A percentile compares a stretch with the other conserved stretches of the same genome.
Evolutionary conservation across 1,284 basidiomycete species (phyloP).

Genomic region (Ustilago vetiveriae): DNA sequence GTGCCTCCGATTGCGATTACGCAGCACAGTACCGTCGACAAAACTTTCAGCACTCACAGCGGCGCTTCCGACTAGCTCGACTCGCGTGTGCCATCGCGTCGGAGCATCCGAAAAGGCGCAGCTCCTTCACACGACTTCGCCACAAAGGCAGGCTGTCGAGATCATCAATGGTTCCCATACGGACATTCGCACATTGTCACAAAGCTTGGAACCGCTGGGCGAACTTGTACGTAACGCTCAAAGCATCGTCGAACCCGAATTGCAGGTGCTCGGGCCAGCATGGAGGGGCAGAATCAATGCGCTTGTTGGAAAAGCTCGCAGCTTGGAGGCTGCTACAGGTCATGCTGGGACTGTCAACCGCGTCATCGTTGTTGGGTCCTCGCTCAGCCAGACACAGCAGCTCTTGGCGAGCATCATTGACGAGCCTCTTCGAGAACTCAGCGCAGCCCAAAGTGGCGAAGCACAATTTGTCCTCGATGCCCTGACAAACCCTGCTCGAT

Average conservation of each 20-base stretch:
- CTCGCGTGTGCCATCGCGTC: not conserved
- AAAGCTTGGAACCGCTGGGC: not conserved
- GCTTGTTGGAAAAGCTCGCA: constrained; percentile 12
- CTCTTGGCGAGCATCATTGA: constrained; percentile 36
- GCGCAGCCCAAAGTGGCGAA: constrained; percentile 4
- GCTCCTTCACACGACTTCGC: not conserved
- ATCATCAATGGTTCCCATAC: not conserved
- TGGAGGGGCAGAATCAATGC: constrained; percentile 17
- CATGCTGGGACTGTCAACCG: constrained; percentile 4
- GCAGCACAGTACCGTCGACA: not conserved
- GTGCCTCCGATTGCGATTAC: constrained; percentile 18
- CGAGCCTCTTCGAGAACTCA: constrained; percentile 49
- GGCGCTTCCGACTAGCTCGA: not conserved
- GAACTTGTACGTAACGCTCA: constrained; percentile 14
- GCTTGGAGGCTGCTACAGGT: not conserved
- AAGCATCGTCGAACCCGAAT: constrained; percentile 12
- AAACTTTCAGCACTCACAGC: constrained; percentile 1
- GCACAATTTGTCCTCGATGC: constrained; percentile 8
- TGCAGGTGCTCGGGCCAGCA: constrained; percentile 6
- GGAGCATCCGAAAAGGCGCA: not conserved
- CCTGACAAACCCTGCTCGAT: not conserved
- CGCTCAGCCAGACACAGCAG: constrained; percentile 29
- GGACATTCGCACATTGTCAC: not conserved
- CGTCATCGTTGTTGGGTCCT: constrained; percentile 29
- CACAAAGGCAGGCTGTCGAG: constrained; percentile 16